phyloP scores from a whole-genome alignment of 2,329 filamentous ascomycete species.

The Talaromyces sp. region DNA sequence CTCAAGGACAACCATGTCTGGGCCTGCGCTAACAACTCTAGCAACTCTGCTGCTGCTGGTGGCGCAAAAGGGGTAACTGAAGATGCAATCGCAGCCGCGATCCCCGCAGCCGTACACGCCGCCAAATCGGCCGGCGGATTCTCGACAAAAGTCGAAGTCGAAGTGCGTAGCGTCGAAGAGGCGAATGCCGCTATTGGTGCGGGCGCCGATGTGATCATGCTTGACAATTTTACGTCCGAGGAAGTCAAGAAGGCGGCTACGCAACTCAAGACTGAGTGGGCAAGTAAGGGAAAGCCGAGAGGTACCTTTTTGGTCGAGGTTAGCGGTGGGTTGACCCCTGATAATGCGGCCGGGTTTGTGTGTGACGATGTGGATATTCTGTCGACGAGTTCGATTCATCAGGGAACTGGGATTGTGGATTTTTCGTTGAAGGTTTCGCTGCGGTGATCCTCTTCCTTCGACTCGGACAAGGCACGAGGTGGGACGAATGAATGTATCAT shows the following conservation, averaged over 20 bases:
- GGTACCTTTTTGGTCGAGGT: slow-evolving; percentile 81
- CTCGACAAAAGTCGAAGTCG: slow-evolving; percentile 90
- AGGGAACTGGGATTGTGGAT: slow-evolving; percentile 89
- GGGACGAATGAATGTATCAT: slow-evolving; percentile 1
- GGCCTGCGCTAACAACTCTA: slow-evolving; percentile 60
- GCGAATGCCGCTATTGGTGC: slow-evolving; percentile 88
- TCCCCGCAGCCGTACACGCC: slow-evolving; percentile 77
- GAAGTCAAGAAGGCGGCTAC: slow-evolving; percentile 71
- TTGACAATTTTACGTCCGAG: slow-evolving; percentile 87
- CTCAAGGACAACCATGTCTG: slow-evolving; percentile 99
- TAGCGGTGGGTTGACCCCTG: slow-evolving; percentile 79
- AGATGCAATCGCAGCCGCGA: slow-evolving; percentile 54
- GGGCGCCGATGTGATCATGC: slow-evolving; percentile 92
- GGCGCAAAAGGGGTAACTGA: slow-evolving; percentile 14
- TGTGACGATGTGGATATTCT: slow-evolving; percentile 84
- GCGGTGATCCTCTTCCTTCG: slow-evolving; percentile 21
- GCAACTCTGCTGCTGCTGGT: slow-evolving; percentile 16
- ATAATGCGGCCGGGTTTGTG: slow-evolving; percentile 75
- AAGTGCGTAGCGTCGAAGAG: slow-evolving; percentile 83
- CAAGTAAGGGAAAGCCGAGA: slow-evolving; percentile 59
- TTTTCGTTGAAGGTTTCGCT: slow-evolving; percentile 84
- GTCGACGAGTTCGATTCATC: slow-evolving; percentile 94
- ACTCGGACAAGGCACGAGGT: not conserved
- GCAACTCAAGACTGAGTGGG: slow-evolving; percentile 76
- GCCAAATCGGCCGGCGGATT: slow-evolving; percentile 85